Conservation (phyloP, 2,329 filamentous ascomycete species). For the Sporothrix schenckii region DNA sequence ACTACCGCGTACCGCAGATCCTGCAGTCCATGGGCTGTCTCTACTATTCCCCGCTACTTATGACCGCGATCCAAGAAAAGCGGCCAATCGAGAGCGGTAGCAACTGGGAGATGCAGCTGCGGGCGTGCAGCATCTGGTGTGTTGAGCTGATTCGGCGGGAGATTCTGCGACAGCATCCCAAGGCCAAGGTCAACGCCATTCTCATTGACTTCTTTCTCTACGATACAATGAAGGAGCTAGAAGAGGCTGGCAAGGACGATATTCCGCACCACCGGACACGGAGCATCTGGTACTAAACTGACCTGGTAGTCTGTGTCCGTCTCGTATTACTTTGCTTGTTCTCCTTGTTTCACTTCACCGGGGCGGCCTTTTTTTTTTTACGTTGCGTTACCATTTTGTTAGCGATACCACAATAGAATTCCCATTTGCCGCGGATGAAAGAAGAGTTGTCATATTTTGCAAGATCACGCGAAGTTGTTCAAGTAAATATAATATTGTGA, state of each 20-base stretch:
- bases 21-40: conserved; percentile 81
- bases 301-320: neutral
- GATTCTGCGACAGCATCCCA: conserved; percentile 73
- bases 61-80: conserved; percentile 67
- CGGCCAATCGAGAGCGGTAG: conserved; percentile 71
- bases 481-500: neutral
- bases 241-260: conserved; percentile 61
- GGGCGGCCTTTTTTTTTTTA: conserved; percentile 2
- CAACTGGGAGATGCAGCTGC: conserved; percentile 81
- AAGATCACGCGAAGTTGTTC: conserved; percentile 1
- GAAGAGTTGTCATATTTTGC: conserved; percentile 7
- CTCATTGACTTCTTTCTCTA: conserved; percentile 98
- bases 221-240: conserved; percentile 86
- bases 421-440: neutral
- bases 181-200: conserved; percentile 77
- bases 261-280: conserved; percentile 86
- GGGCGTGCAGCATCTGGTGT: conserved; percentile 93
- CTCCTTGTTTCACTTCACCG: neutral
- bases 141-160: conserved; percentile 85
- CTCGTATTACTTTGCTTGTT: too few relatives aligned
- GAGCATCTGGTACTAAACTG: conserved; percentile 78
- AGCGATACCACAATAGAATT: conserved; percentile 25
- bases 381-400: conserved; percentile 10
- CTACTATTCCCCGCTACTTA: conserved; percentile 78
- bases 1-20: conserved; percentile 96